Evolutionary conservation across 2,329 filamentous ascomycete species (phyloP).

Genomic region (Monilinia fructicola): DNA sequence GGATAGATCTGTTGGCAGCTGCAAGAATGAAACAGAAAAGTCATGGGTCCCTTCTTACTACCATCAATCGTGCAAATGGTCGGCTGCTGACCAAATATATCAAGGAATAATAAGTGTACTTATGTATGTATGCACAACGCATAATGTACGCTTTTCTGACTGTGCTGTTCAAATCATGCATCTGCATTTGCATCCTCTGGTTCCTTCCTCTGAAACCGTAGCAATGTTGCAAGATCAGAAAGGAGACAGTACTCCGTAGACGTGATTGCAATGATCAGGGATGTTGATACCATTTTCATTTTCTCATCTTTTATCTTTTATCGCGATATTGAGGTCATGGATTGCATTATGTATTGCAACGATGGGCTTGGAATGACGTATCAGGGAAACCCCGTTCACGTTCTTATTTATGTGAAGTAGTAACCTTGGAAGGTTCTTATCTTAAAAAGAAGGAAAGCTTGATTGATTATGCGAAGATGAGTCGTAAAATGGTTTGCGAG

Average conservation of each 20-base stretch:
- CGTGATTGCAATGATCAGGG: slow-evolving; percentile 4
- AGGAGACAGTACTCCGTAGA: neutral
- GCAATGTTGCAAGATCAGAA: too few relatives aligned
- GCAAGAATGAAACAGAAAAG: neutral
- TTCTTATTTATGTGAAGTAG: neutral
- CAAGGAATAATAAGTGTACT: neutral
- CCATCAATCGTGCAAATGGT: neutral
- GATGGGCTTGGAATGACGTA: slow-evolving; percentile 6
- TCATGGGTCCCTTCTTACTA: neutral
- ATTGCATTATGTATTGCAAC: neutral
- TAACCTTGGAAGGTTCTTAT: neutral
- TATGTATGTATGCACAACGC: neutral
- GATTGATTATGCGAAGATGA: neutral
- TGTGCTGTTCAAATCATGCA: slow-evolving; percentile 8
- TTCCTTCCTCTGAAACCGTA: too few relatives aligned
- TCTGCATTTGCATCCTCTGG: neutral
- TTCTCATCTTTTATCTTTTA: neutral
- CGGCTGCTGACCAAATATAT: slow-evolving; percentile 11
- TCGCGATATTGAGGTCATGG: neutral
- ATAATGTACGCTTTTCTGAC: neutral
- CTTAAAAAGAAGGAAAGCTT: neutral
- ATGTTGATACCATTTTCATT: slow-evolving; percentile 8
- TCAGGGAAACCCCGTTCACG: neutral
- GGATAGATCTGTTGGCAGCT: too few relatives aligned
- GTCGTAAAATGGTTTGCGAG: neutral